Base-by-base conservation (phyloP, 352 stramenopile genomes). In the Phytophthora palmivora region DNA sequence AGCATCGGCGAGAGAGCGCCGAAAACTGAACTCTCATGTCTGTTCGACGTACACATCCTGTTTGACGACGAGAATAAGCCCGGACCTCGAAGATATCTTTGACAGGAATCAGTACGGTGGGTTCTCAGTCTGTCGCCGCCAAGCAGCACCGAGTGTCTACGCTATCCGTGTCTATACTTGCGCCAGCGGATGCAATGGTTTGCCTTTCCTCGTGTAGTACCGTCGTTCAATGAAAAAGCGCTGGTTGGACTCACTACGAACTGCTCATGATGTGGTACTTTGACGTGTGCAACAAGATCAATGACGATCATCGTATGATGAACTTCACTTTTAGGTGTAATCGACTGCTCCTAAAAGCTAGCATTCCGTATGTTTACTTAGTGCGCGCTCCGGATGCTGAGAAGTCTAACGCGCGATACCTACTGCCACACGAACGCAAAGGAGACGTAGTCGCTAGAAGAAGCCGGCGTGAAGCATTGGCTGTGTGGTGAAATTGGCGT, bases 51-150 rank as follows among this genome's bases (percentile, higher is more conserved):
- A 28, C 26, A 39, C 26, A 51, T 51, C 34, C 21, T 56, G 48
- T 28, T 37, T 18, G 46, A 52, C 43, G 49, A 43, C 10, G 45
- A 18, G 33, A 58, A 65, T 60, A 63, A 63, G 44, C 44, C 22
- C 24, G 11, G 36, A 56, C 15, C 18, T 46, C 4, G 55, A 47
- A 58, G 28, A 59, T 45, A 55, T 54, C 36, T 34, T 41, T 43
- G 58, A 72, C 44, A 45, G 26, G 46, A 63, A 59, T 59, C 63
- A 72, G 44, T 63, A 32, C 63, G 67, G 44, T 63, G 37, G 44
- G 41, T 67, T 66, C 21, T 26, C 56, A 58, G 6, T 65, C 32
- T 59, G 46, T 36, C 28, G 32, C 12, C 32, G n/a, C 55, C 34
- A 55, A 46, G 43, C n/a, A 33, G 6, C 37, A 34, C 30, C 30